These are phyloP conservation scores for Vinca minor DNA, from an alignment of 257 asterid genomes.

Conservation along the genomic window DNA sequence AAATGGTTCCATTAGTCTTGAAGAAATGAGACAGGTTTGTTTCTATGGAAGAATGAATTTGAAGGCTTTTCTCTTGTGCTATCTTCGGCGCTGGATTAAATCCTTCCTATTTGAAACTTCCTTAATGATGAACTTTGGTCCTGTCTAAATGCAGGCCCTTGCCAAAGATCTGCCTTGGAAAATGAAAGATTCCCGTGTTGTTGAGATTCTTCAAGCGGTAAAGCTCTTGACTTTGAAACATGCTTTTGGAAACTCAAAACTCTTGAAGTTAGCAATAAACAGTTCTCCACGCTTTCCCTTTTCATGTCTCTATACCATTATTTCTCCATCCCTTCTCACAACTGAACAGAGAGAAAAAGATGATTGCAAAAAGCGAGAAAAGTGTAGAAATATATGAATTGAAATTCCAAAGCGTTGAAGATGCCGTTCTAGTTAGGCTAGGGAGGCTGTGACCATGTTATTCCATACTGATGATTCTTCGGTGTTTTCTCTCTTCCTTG, in stretches of 20 bases:
- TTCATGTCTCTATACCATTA: background rate
- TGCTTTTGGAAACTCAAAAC: background rate
- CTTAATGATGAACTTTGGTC: background rate
- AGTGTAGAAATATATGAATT: background rate
- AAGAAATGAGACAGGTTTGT: constrained; percentile 93
- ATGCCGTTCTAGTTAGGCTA: background rate
- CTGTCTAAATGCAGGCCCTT: constrained; percentile 54
- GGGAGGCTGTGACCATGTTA: background rate
- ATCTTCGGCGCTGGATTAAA: no score
- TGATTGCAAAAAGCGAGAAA: background rate
- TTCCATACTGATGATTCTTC: background rate
- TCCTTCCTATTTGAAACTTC: background rate
- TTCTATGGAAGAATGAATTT: background rate
- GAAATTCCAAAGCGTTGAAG: background rate
- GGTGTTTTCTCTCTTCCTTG: background rate
- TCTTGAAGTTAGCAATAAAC: background rate
- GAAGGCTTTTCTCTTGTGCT: background rate
- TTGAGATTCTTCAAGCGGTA: constrained; percentile 98
- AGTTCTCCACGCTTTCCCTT: background rate
- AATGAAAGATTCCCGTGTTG: constrained; percentile 86
- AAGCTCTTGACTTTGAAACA: constrained; percentile 11
- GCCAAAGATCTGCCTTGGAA: constrained; percentile 98
- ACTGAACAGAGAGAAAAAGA: background rate
- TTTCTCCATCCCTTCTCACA: background rate
- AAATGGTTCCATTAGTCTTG: constrained; percentile 90